Evolutionary conservation across 208 protist species (phyloP), one percentile per base, ranked within the genome.

Genomic region (Leishmania turanica): DNA sequence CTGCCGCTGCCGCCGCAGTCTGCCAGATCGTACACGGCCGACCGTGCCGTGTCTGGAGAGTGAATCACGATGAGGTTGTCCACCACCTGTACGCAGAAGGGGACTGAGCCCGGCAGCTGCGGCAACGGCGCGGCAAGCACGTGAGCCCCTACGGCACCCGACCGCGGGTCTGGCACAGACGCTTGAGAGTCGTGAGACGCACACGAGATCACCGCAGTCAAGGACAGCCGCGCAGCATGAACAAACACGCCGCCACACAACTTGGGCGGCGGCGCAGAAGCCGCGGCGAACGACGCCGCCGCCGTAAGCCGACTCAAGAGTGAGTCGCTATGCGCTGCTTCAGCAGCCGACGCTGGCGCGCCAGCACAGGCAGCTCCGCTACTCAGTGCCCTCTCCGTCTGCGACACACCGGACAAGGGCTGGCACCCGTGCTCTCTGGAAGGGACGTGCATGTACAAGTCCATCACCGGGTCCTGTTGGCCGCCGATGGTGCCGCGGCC

Each of bases 61-160:
- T 93, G 89, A n/a, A 95, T 15, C 40, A 95, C 34, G 49, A 95
- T 45, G 72, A 93, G 62, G 56, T 92, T 88, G 76, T 91, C 86
- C 11, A 88, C 51, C 17, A 93, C 87, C 51, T 95, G 91, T 53
- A 95, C 73, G 3, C 70, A 81, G 62, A 94, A 68, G 40, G 40
- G 40, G 69, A 21, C 15, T n/a, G 17, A 34, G 0, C 37, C 53
- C 19, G 77, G 27, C 24, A 19, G n/a, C 11, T n/a, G 19, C 37
- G 42, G 34, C 19, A 65, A 37, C 40, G 45, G 42, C 13, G n/a
- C 9, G 69, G 24, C 45, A n/a, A 17, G 45, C 27, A 2, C 45
- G n/a, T 54, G 21, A 47, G 69, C 21, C 13, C 24, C 40, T 34
- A 73, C 42, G 51, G 37, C 24, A 53, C 54, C 69, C 9, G 40